Base-by-base conservation (phyloP, 2,329 filamentous ascomycete genomes). In the Colletotrichum lupini region DNA sequence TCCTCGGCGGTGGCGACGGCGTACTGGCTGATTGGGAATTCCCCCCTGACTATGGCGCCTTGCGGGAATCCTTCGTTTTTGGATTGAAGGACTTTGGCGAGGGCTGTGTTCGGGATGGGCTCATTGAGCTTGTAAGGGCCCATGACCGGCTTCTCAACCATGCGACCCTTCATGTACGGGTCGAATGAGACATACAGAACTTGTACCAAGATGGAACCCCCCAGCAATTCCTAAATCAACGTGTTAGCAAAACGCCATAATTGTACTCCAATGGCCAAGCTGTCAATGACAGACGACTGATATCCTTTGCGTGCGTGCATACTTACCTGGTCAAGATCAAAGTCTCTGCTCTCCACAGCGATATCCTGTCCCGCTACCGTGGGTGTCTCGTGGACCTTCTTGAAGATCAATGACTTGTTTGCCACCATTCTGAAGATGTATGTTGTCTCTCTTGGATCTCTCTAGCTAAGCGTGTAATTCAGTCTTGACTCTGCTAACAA, bases 91-190 rank as follows among this genome's bases (percentile, higher is more conserved):
- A 97, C 91, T 79, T 91, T 91, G 76, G 89, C 87, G 75, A 97
- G 86, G 65, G 85, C 87, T 75, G 82, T 81, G 83, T 92, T 95
- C 76, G 83, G 83, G 74, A 97, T 88, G 74, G 93, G 90, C 77
- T 89, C 82, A 79, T 87, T 86, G 58, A 94, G 81, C 12, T 86
- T 80, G 79, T 91, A 94, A 97, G 12, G 93, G 94, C 83, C 92
- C 90, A 79, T 83, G 77, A 35, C 85, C 81, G 5, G 92, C 79
- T 56, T 86, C 82, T 57, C 94, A 92, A 37, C 35, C 93, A 97
- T 95, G 76, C 90, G 90, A 72, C 92, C 93, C 67, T 95, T 92
- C 86, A 93, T 90, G 85, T 97, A 97, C 1, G 95, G 95, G 82
- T 97, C 95, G 83, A 92, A 92, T 46, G 93, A 95, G 75, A 91